Percentiles rank a stretch among this genome's conserved stretches.
These are phyloP conservation scores for Lachnellula suecica DNA, from an alignment of 2,329 filamentous ascomycete species.

Conservation along the genomic window DNA sequence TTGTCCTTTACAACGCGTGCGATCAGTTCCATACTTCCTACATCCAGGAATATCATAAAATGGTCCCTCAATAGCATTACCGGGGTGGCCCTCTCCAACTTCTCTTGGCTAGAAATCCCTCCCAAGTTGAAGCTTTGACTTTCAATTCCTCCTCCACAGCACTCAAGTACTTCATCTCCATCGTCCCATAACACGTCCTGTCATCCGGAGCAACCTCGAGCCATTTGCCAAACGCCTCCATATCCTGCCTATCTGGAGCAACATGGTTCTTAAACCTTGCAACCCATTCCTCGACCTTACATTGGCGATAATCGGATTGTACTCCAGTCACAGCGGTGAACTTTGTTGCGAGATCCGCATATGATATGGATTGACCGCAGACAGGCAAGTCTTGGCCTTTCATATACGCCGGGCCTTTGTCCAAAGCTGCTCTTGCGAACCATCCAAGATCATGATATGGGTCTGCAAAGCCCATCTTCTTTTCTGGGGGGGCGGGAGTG, in stretches of 20 bases:
- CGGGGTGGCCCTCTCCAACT: too few species aligned
- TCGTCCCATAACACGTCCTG: conserved; percentile 4
- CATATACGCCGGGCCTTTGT: not conserved
- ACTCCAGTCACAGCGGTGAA: too few species aligned
- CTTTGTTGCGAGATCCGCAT: conserved; percentile 5
- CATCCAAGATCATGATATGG: conserved; percentile 6
- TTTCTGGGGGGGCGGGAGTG: conserved; percentile 31
- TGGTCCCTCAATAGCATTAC: too few species aligned
- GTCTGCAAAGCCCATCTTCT: conserved; percentile 12
- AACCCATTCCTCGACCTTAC: conserved; percentile 2
- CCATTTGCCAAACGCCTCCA: conserved; percentile 1
- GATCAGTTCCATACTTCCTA: too few species aligned
- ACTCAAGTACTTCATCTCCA: not conserved
- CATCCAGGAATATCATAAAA: too few species aligned
- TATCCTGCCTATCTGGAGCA: not conserved
- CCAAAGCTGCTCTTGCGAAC: conserved; percentile 1
- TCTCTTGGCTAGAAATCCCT: conserved; percentile 5
- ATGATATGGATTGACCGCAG: not conserved
- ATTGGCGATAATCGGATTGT: too few species aligned
- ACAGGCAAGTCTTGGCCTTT: not conserved
- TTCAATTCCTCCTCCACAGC: not conserved
- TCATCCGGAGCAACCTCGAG: conserved; percentile 1
- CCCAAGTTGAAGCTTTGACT: conserved; percentile 3
- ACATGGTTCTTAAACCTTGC: not conserved
- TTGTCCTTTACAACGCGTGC: too few species aligned